A percentile compares a stretch with the other conserved stretches of the same genome.
These are phyloP conservation scores for Phylloporus rhodoxanthus DNA, from an alignment of 768 basidiomycete genomes.

Conservation along the genomic window DNA sequence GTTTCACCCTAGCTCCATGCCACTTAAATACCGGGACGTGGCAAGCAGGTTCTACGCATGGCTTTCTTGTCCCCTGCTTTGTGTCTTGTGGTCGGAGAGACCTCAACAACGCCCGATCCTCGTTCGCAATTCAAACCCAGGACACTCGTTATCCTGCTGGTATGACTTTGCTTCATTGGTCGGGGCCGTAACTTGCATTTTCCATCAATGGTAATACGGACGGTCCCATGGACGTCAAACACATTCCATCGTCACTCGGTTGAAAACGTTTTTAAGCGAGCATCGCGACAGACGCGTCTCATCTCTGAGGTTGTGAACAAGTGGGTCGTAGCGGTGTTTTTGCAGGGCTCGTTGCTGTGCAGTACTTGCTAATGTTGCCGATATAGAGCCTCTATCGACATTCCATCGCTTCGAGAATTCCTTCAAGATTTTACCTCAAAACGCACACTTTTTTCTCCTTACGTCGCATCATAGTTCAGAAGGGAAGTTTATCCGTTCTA, in stretches of 20 bases:
- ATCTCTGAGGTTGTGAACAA: slow-evolving; percentile 5
- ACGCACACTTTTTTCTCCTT: slow-evolving; percentile 4
- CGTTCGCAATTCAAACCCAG: slow-evolving; percentile 27
- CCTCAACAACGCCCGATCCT: slow-evolving; percentile 24
- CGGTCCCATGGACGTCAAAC: slow-evolving; percentile 7
- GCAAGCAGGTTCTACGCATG: slow-evolving; percentile 14
- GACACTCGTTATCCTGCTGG: slow-evolving; percentile 16
- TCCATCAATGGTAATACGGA: slow-evolving; percentile 17
- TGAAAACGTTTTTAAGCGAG: slow-evolving; percentile 19
- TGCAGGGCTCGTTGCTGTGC: slow-evolving; percentile 18
- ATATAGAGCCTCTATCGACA: slow-evolving; percentile 7
- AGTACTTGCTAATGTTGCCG: slow-evolving; percentile 4
- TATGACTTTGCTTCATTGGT: slow-evolving; percentile 11
- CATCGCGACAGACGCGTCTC: slow-evolving; percentile 5
- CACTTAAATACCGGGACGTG: slow-evolving; percentile 24
- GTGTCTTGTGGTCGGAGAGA: slow-evolving; percentile 18
- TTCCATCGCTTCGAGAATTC: slow-evolving; percentile 10
- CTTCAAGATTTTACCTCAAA: slow-evolving; percentile 1
- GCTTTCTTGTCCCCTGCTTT: slow-evolving; percentile 22
- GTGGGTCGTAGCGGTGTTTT: slow-evolving; percentile 16
- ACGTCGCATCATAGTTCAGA: slow-evolving; percentile 3
- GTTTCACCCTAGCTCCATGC: slow-evolving; percentile 14
- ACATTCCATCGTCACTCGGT: slow-evolving; percentile 8
- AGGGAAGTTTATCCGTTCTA: slow-evolving; percentile 3
- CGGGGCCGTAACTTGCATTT: slow-evolving; percentile 7